Percentiles rank a stretch among this genome's conserved stretches.
phyloP scores from a whole-genome alignment of 345 rosid species.

The Salix arbutifolia region DNA sequence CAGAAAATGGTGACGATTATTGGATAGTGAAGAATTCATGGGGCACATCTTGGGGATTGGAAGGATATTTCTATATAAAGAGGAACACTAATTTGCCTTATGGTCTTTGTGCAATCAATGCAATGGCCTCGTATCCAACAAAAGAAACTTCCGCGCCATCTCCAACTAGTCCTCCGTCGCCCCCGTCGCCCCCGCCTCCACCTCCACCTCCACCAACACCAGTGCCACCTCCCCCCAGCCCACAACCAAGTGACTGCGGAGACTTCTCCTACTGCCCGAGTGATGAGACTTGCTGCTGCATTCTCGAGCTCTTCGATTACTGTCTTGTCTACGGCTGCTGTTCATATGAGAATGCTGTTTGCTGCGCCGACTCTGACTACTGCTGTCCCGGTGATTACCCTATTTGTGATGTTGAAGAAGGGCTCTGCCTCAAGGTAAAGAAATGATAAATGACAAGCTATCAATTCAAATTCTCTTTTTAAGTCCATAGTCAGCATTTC shows the following conservation, averaged over 20 bases:
- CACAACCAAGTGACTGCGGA: conserved; percentile 58
- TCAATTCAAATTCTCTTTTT: not conserved
- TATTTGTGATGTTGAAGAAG: conserved; percentile 53
- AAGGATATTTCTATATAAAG: conserved; percentile 48
- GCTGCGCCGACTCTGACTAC: conserved; percentile 49
- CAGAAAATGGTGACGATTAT: conserved; percentile 58
- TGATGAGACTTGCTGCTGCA: conserved; percentile 66
- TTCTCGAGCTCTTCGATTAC: conserved; percentile 35
- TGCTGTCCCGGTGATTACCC: conserved; percentile 78
- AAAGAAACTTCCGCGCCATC: conserved; percentile 55
- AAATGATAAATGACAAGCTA: not conserved
- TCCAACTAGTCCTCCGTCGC: conserved; percentile 37
- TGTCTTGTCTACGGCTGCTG: conserved; percentile 68
- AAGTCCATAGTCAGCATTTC: not conserved
- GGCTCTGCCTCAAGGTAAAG: conserved; percentile 61
- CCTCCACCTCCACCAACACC: conserved; percentile 35
- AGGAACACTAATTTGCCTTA: conserved; percentile 36
- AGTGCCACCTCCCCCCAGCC: conserved; percentile 44
- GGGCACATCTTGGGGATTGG: conserved; percentile 72
- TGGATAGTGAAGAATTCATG: conserved; percentile 87
- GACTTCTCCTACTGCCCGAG: conserved; percentile 52
- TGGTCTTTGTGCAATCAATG: conserved; percentile 63
- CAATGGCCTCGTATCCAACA: conserved; percentile 71
- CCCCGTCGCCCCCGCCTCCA: conserved; percentile 21
- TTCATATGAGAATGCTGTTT: conserved; percentile 51